Percentiles rank a stretch among this genome's conserved stretches.
phyloP scores from a whole-genome alignment of 345 rosid species.

The Salix arbutifolia region DNA sequence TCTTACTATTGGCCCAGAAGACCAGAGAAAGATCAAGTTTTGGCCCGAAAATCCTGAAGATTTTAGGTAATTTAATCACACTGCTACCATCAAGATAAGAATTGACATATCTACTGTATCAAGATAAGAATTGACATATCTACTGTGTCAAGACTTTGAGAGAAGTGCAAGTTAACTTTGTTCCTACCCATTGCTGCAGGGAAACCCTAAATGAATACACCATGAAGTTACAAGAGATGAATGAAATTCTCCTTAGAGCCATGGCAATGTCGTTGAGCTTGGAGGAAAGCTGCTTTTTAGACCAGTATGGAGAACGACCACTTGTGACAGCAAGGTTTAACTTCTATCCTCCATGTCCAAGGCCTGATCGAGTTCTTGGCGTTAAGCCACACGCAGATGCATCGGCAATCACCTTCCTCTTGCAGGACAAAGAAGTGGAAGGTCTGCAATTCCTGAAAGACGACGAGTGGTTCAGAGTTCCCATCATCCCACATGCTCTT shows the following conservation, averaged over 20 bases:
- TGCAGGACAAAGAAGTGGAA: constrained; percentile 57
- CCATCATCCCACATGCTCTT: constrained; percentile 39
- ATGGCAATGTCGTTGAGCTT: constrained; percentile 50
- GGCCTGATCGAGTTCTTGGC: constrained; percentile 49
- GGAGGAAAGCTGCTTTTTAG: constrained; percentile 41
- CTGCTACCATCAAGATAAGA: not conserved
- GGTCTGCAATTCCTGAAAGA: constrained; percentile 56
- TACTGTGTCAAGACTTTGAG: not conserved
- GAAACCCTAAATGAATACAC: constrained; percentile 42
- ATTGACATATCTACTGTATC: not conserved
- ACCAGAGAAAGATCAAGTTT: constrained; percentile 36
- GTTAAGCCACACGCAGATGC: constrained; percentile 59
- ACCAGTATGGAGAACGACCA: constrained; percentile 41
- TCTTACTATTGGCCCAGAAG: constrained; percentile 42
- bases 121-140: not conserved
- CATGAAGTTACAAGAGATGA: constrained; percentile 21
- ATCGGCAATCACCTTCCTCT: constrained; percentile 49
- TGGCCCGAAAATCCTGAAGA: constrained; percentile 58
- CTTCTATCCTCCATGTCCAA: constrained; percentile 56
- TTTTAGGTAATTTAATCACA: constrained; percentile 38
- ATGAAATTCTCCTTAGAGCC: constrained; percentile 34
- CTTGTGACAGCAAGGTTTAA: constrained; percentile 46
- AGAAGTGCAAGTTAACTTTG: not conserved
- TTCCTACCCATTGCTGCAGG: constrained; percentile 15
- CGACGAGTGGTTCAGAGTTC: constrained; percentile 46